A percentile compares a stretch with the other conserved stretches of the same genome.
These are phyloP conservation scores for Stemphylium lycopersici DNA, from an alignment of 2,329 filamentous ascomycete genomes.

Conservation along the genomic window DNA sequence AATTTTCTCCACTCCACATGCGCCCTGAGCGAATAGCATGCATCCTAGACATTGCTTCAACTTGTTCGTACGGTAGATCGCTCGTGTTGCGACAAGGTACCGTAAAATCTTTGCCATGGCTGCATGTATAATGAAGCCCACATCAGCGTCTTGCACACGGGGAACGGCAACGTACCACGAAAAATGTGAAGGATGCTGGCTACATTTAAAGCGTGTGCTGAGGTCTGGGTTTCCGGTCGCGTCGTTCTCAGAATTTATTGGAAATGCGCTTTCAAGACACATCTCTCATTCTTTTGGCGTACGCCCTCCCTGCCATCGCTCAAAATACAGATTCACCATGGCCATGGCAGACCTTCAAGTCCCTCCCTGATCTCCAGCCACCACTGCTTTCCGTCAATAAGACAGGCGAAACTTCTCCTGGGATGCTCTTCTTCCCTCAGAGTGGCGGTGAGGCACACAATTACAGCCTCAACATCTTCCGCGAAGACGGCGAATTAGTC, in stretches of 20 bases:
- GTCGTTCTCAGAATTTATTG: neutral
- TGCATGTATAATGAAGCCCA: neutral
- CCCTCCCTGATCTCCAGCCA: constrained; percentile 9
- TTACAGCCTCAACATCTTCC: constrained; percentile 13
- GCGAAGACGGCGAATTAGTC: constrained; percentile 2
- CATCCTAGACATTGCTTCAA: neutral
- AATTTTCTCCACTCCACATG: neutral
- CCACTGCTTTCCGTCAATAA: constrained; percentile 10
- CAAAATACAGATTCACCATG: constrained; percentile 1
- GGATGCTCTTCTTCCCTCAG: constrained; percentile 9
- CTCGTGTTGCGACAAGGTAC: constrained; percentile 3
- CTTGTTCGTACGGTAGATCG: neutral
- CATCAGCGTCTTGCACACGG: neutral
- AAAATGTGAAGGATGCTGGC: neutral
- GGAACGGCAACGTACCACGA: neutral
- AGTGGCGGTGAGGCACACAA: constrained; percentile 10
- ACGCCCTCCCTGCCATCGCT: neutral
- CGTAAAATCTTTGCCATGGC: neutral
- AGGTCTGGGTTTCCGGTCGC: neutral
- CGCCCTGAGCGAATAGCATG: neutral
- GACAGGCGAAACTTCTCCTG: constrained; percentile 1
- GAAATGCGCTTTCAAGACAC: neutral
- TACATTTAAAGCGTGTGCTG: neutral
- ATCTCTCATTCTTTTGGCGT: neutral
- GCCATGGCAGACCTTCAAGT: constrained; percentile 17